Evolutionary conservation across 805 yeast genomes (phyloP).

Genomic region (Ogataea henricii): DNA sequence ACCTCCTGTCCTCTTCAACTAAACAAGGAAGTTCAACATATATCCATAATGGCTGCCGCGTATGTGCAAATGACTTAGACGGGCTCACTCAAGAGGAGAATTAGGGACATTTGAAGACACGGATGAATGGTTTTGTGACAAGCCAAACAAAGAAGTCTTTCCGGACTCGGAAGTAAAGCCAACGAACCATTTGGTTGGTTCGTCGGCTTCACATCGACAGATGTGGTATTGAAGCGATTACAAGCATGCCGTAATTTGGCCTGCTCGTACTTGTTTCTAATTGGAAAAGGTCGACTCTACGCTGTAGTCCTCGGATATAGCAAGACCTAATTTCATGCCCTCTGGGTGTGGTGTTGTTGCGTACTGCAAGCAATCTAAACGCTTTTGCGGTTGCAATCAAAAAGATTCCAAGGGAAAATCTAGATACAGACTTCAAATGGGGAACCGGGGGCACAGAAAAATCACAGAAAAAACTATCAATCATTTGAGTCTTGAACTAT

Average conservation of each 20-base stretch:
- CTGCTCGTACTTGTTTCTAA: constrained; percentile 38
- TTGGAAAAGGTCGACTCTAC: constrained; percentile 24
- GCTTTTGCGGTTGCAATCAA: constrained; percentile 28
- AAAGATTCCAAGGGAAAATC: constrained; percentile 38
- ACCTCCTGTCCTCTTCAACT: neutral
- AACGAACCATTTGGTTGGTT: constrained; percentile 9
- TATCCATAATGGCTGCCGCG: constrained; percentile 33
- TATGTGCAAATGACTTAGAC: constrained; percentile 21
- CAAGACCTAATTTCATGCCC: constrained; percentile 19
- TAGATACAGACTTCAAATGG: constrained; percentile 9
- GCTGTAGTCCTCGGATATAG: constrained; percentile 34
- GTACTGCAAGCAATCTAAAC: constrained; percentile 8
- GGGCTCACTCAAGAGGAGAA: constrained; percentile 4
- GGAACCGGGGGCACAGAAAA: constrained; percentile 2
- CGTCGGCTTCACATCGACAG: constrained; percentile 18
- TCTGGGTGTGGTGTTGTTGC: constrained; percentile 32
- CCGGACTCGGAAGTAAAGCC: constrained; percentile 9
- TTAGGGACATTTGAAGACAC: constrained; percentile 2
- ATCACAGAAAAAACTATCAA: constrained; percentile 4
- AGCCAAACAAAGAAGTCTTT: constrained; percentile 4
- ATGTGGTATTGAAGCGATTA: constrained; percentile 37
- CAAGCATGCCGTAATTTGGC: constrained; percentile 23
- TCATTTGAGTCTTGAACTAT: constrained; percentile 11
- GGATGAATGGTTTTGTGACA: constrained; percentile 1
- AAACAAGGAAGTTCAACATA: constrained; percentile 3